Conservation (phyloP, 2,329 filamentous ascomycete species). For the Fusarium bulbicola region DNA sequence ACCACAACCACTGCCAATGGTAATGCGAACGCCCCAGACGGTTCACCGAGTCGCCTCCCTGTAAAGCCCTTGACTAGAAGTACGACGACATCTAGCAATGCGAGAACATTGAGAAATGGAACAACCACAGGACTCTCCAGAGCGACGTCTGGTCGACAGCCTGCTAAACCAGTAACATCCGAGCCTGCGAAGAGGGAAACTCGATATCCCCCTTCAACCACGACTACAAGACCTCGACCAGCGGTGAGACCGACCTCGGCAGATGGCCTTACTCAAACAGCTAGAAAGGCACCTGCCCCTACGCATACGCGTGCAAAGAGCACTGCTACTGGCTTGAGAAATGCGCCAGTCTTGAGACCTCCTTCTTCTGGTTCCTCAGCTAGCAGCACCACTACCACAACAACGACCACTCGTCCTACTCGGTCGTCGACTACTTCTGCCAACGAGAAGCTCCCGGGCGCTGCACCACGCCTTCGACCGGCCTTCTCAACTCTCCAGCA, state of each 20-base stretch:
- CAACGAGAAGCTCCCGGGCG: slow-evolving; percentile 32
- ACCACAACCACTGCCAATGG: slow-evolving; percentile 17
- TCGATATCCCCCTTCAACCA: slow-evolving; percentile 49
- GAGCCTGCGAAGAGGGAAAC: slow-evolving; percentile 38
- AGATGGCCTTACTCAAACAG: slow-evolving; percentile 34
- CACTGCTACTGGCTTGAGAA: slow-evolving; percentile 41
- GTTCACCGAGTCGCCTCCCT: slow-evolving; percentile 61
- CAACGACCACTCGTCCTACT: slow-evolving; percentile 27
- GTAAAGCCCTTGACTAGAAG: slow-evolving; percentile 54
- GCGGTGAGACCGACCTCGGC: slow-evolving; percentile 46
- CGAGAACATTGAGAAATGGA: slow-evolving; percentile 33
- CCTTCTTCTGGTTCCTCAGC: slow-evolving; percentile 41
- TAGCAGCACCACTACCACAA: slow-evolving; percentile 30
- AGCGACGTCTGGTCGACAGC: slow-evolving; percentile 38
- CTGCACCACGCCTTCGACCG: slow-evolving; percentile 55
- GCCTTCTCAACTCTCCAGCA: slow-evolving; percentile 72
- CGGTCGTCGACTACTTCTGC: slow-evolving; percentile 23
- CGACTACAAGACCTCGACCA: slow-evolving; percentile 42
- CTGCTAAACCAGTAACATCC: slow-evolving; percentile 15
- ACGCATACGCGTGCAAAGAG: slow-evolving; percentile 47
- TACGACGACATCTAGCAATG: slow-evolving; percentile 42
- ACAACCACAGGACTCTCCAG: slow-evolving; percentile 24
- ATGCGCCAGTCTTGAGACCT: slow-evolving; percentile 45
- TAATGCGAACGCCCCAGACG: slow-evolving; percentile 24
- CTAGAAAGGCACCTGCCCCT: slow-evolving; percentile 29